These are phyloP conservation scores for Fusarium proliferatum DNA, from an alignment of 2,329 filamentous ascomycete genomes.

Conservation along the genomic window DNA sequence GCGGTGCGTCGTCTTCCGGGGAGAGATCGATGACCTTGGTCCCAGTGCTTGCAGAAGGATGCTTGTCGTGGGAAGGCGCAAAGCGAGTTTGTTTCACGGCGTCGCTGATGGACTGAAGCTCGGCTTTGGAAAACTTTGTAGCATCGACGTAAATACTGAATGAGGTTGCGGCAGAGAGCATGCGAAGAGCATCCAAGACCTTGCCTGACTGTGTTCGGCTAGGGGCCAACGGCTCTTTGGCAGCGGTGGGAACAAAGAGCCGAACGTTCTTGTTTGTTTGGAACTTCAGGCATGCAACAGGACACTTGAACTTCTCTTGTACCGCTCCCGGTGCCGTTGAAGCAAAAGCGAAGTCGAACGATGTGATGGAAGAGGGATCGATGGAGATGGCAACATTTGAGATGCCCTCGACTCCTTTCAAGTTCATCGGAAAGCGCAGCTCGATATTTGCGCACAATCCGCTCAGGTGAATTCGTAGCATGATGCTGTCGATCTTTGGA, in stretches of 20 bases:
- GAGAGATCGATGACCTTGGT: slow-evolving; percentile 15
- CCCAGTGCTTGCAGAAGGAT: neutral
- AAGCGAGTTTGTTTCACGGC: neutral
- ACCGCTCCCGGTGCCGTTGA: neutral
- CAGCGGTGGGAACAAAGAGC: neutral
- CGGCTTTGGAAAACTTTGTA: slow-evolving; percentile 13
- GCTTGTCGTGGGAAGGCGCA: neutral
- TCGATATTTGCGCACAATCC: neutral
- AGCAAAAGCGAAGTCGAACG: neutral
- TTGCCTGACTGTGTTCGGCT: slow-evolving; percentile 18
- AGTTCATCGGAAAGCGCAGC: slow-evolving; percentile 15
- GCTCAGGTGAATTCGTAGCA: neutral
- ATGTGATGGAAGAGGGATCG: slow-evolving; percentile 19
- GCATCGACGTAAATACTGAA: slow-evolving; percentile 26
- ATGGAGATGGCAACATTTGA: slow-evolving; percentile 2
- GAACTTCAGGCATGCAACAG: neutral
- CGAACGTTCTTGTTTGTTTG: neutral
- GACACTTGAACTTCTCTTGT: slow-evolving; percentile 11
- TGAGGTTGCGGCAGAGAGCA: neutral
- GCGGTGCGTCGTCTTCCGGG: slow-evolving; percentile 4
- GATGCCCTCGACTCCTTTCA: slow-evolving; percentile 16
- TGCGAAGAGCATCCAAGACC: slow-evolving; percentile 26
- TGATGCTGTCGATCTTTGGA: slow-evolving; percentile 17
- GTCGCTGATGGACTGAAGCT: slow-evolving; percentile 18
- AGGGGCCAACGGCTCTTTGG: slow-evolving; percentile 12